These are phyloP conservation scores for Plantago coronopus DNA, from an alignment of 305 asterid species.

Conservation along the genomic window DNA sequence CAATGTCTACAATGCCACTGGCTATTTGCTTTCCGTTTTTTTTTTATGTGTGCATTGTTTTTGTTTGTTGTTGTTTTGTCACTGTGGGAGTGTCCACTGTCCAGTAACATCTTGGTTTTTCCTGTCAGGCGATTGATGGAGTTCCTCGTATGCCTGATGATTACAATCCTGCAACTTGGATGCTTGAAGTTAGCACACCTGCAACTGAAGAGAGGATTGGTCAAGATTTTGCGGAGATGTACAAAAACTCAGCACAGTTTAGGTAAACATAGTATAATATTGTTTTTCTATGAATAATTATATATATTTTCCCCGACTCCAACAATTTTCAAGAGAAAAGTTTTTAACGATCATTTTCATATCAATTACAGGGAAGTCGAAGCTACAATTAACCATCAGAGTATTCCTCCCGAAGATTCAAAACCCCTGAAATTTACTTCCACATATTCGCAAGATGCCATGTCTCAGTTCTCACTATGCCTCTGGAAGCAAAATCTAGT, in stretches of 20 bases:
- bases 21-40: background rate
- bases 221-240: conserved; percentile 48
- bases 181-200: conserved; percentile 69
- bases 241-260: conserved; percentile 48
- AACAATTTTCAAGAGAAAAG: background rate
- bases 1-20: background rate
- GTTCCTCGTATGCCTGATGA: conserved; percentile 43
- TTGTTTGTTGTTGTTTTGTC: background rate
- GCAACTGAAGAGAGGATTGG: conserved; percentile 52
- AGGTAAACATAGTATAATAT: conserved; percentile 28
- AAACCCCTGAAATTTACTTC: conserved; percentile 57
- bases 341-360: conserved; percentile 3
- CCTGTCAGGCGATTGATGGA: conserved; percentile 38
- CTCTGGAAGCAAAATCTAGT: conserved; percentile 76
- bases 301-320: conserved; percentile 2
- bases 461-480: conserved; percentile 59
- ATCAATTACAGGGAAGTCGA: conserved; percentile 56
- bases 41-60: background rate
- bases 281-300: conserved; percentile 1
- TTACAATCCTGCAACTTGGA: conserved; percentile 84
- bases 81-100: background rate
- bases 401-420: conserved; percentile 58
- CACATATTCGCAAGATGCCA: conserved; percentile 41
- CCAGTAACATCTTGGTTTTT: conserved; percentile 3
- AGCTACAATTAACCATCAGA: conserved; percentile 50